A percentile compares a stretch with the other conserved stretches of the same genome.
phyloP scores from a whole-genome alignment of 768 basidiomycete species.

The Tricholoma furcatifolium region DNA sequence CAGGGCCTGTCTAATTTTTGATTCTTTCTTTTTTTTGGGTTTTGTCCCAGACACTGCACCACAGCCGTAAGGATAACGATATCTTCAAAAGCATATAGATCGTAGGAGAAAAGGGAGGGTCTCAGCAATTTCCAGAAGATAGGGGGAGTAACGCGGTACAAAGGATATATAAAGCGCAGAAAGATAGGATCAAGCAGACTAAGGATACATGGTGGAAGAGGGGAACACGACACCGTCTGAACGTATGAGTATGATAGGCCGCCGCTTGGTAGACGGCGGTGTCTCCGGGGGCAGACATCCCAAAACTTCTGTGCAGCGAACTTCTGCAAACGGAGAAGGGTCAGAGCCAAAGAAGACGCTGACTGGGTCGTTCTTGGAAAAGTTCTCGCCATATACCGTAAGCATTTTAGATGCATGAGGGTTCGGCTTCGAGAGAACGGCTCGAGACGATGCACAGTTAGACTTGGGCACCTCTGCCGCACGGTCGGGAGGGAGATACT shows the following conservation, averaged over 20 bases:
- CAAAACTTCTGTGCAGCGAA: conserved; percentile 83
- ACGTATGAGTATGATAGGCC: conserved; percentile 80
- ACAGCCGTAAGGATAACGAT: conserved; percentile 12
- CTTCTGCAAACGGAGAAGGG: conserved; percentile 84
- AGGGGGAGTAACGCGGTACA: conserved; percentile 18
- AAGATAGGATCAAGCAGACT: conserved; percentile 27
- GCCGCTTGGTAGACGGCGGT: conserved; percentile 61
- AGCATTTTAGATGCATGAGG: conserved; percentile 78
- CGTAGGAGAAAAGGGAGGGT: conserved; percentile 15
- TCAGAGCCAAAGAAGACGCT: conserved; percentile 86
- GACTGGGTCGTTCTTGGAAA: conserved; percentile 78
- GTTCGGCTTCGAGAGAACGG: conserved; percentile 72
- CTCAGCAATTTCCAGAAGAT: conserved; percentile 27
- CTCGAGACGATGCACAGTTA: conserved; percentile 63
- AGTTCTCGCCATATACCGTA: conserved; percentile 88
- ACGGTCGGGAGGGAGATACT: conserved; percentile 88
- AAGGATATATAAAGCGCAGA: conserved; percentile 4
- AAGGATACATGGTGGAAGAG: conserved; percentile 78
- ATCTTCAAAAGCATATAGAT: conserved; percentile 15
- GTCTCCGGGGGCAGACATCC: conserved; percentile 79
- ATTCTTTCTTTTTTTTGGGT: too few relatives aligned
- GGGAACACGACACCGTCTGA: conserved; percentile 88
- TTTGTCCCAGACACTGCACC: too few relatives aligned
- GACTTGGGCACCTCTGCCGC: conserved; percentile 81
- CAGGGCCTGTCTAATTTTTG: too few relatives aligned